Evolutionary conservation across 805 yeast species (phyloP).

Genomic region (Dipodascus geniculatus): DNA sequence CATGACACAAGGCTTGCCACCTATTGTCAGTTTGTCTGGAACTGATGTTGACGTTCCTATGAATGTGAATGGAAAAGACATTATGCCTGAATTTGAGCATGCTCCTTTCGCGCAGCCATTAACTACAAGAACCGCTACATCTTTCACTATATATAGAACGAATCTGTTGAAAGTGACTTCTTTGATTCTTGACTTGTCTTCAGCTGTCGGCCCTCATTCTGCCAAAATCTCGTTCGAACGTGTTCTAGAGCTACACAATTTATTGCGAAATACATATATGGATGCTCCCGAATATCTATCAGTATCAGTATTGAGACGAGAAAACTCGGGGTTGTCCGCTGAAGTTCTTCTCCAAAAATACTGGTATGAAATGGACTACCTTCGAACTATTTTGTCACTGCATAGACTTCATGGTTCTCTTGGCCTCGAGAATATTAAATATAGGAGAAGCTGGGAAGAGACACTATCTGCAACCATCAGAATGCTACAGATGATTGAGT

Average conservation of each 20-base stretch:
- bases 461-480: slow-evolving; percentile 10
- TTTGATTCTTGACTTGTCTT: neutral
- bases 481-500: slow-evolving; percentile 11
- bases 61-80: slow-evolving; percentile 18
- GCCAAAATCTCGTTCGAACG: neutral
- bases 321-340: slow-evolving; percentile 8
- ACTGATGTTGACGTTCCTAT: slow-evolving; percentile 20
- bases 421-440: slow-evolving; percentile 6
- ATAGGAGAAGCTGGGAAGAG: slow-evolving; percentile 8
- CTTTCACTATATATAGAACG: slow-evolving; percentile 15
- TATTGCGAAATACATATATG: slow-evolving; percentile 17
- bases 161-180: slow-evolving; percentile 3
- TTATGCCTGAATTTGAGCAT: slow-evolving; percentile 11
- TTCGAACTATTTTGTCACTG: slow-evolving; percentile 19
- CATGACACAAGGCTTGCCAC: slow-evolving; percentile 22
- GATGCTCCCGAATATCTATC: slow-evolving; percentile 16
- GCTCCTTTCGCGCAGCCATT: slow-evolving; percentile 11
- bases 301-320: slow-evolving; percentile 8
- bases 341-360: slow-evolving; percentile 21
- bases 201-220: neutral
- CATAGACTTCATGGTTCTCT: slow-evolving; percentile 16
- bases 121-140: slow-evolving; percentile 13
- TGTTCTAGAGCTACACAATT: slow-evolving; percentile 18
- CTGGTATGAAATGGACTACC: slow-evolving; percentile 20
- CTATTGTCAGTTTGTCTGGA: slow-evolving; percentile 18